Evolutionary conservation across 2,329 filamentous ascomycete genomes (phyloP).

Genomic region (Calonectria pseudoreteaudii): DNA sequence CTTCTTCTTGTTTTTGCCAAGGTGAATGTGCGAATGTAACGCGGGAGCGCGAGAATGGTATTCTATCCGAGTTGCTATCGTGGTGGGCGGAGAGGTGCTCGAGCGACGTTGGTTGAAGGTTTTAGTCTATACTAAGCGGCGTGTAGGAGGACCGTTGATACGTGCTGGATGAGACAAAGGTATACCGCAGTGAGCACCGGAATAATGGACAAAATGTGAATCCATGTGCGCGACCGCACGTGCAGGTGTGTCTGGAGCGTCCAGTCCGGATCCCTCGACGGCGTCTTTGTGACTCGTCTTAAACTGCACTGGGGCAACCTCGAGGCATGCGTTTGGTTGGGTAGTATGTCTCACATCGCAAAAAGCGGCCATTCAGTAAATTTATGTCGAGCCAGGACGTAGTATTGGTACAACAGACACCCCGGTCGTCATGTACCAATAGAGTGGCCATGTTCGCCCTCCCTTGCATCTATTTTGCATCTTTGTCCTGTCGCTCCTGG

Average conservation of each 20-base stretch:
- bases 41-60: neutral
- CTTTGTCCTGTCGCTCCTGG: neutral
- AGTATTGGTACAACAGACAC: neutral
- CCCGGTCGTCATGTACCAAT: neutral
- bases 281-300: neutral
- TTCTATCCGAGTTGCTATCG: neutral
- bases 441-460: neutral
- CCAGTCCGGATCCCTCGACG: neutral
- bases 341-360: neutral
- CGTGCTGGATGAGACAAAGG: neutral
- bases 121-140: neutral
- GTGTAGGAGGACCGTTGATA: neutral
- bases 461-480: neutral
- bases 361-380: neutral
- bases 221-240: neutral
- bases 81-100: neutral
- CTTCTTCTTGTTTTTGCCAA: neutral
- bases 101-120: neutral
- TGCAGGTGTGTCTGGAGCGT: neutral
- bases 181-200: neutral
- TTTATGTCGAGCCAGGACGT: neutral
- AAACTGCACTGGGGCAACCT: neutral
- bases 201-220: neutral
- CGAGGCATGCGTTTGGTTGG: neutral
- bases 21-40: neutral